Base-by-base conservation (phyloP, 805 yeast genomes). In the Saccharomycopsis selenospora region DNA sequence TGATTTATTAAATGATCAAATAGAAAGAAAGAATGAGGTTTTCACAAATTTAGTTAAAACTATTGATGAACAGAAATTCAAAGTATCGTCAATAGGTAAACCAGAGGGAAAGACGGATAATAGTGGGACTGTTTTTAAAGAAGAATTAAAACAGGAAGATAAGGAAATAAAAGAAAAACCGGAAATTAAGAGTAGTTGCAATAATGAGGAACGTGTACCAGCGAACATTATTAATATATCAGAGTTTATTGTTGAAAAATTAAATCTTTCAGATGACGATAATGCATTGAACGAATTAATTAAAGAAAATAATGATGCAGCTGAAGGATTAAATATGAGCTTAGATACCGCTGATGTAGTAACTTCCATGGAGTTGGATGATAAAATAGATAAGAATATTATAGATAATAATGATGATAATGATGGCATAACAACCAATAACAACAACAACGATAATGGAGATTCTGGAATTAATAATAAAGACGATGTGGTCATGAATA, bases 1-100 rank as follows among this genome's bases (percentile, higher is more conserved):
- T n/a, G 51, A 47, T 23, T 18, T 18, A 14, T 47, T 50, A 22
- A 50, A 47, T 18, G 20, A 40, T 24, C 48, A 42, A 33, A 50
- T 50, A 22, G 23, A 29, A 10, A 27, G 28, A 29, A 50, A 50
- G 40, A 14, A 41, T n/a, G 42, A 42, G 8, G 28, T 50, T 6
- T 42, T 50, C 24, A 24, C 7, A 17, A 43, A 24, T 14, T 43
- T 50, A 29, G 30, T 25, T 8, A 13, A 14, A n/a, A 13, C 18
- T 4, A 26, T 46, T 4, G 43, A 40, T 10, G 42, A 27, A 40
- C 42, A 43, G n/a, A n/a, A n/a, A 13, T 24, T 4, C 13, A n/a
- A 17, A 29, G 13, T 11, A 10, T 22, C 7, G 23, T 29, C 24
- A 26, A 25, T 24, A 17, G 42, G 6, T 4, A 25, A 7, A 22